These are phyloP conservation scores for Pelomyxa schiedti DNA, from an alignment of 78 protist species.

Conservation along the genomic window DNA sequence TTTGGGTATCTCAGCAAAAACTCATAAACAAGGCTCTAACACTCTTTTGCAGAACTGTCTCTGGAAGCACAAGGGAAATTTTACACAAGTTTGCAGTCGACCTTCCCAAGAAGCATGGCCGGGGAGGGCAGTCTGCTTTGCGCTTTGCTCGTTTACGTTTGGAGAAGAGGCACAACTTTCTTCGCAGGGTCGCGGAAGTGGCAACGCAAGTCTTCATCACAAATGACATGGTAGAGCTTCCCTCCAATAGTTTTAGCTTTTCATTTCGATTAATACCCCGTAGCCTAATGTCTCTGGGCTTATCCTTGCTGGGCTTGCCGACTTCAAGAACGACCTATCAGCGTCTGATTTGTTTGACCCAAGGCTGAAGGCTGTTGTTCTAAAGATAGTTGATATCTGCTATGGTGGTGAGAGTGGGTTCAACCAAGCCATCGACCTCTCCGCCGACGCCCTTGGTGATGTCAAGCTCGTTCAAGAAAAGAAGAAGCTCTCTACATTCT, in stretches of 20 bases:
- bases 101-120: slow-evolving; percentile 99
- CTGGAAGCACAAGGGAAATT: slow-evolving; percentile 91
- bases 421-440: slow-evolving; percentile 98
- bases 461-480: slow-evolving; percentile 97
- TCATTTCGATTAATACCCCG: not conserved
- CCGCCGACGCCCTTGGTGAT: slow-evolving; percentile 76
- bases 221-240: slow-evolving; percentile 65
- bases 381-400: slow-evolving; percentile 85
- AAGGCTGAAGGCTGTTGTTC: slow-evolving; percentile 76
- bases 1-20: slow-evolving; percentile 86
- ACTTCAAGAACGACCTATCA: slow-evolving; percentile 89
- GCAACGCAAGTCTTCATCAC: slow-evolving; percentile 86
- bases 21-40: too few species aligned
- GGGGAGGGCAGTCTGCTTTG: slow-evolving; percentile 98
- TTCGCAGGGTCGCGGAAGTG: slow-evolving; percentile 92
- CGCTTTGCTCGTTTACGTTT: slow-evolving; percentile 98
- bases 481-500: slow-evolving; percentile 87
- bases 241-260: not conserved
- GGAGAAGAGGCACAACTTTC: slow-evolving; percentile 97
- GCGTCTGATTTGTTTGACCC: slow-evolving; percentile 88
- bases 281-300: slow-evolving; percentile 89
- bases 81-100: slow-evolving; percentile 95
- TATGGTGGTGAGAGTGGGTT: slow-evolving; percentile 98
- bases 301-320: slow-evolving; percentile 98
- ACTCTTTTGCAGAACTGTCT: not conserved